Conservation (phyloP, 2,329 filamentous ascomycete genomes). For the Cadophora sp. region DNA sequence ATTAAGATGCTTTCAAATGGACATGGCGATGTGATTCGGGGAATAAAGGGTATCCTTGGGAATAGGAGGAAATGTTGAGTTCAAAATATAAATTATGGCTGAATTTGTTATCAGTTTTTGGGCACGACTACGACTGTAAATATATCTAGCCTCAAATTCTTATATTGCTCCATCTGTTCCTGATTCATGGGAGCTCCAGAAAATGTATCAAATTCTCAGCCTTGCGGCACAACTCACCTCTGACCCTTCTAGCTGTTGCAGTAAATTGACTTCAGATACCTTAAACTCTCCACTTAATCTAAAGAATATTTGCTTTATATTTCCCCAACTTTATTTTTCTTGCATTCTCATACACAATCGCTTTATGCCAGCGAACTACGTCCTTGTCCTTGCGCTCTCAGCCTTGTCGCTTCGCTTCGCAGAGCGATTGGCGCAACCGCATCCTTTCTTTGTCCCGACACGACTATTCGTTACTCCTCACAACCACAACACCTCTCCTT, state of each 20-base stretch:
- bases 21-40: background rate
- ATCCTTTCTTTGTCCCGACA: background rate
- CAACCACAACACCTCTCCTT: conserved; percentile 2
- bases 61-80: background rate
- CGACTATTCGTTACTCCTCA: background rate
- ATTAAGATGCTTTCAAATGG: background rate
- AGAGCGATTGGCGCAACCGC: conserved; percentile 1
- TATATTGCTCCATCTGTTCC: too few species aligned
- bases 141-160: too few species aligned
- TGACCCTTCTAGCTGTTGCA: too few species aligned
- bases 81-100: background rate
- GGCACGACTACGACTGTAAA: background rate
- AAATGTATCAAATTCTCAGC: background rate
- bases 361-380: background rate
- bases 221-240: background rate
- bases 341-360: background rate
- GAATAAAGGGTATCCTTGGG: background rate
- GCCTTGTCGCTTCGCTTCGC: conserved; percentile 8
- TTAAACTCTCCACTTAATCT: too few species aligned
- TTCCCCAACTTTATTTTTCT: background rate
- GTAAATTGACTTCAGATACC: background rate
- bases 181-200: too few species aligned
- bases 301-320: background rate
- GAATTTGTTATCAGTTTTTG: background rate
- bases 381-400: background rate